phyloP scores from a whole-genome alignment of 2,329 filamentous ascomycete genomes.

The Sporothrix inflata region DNA sequence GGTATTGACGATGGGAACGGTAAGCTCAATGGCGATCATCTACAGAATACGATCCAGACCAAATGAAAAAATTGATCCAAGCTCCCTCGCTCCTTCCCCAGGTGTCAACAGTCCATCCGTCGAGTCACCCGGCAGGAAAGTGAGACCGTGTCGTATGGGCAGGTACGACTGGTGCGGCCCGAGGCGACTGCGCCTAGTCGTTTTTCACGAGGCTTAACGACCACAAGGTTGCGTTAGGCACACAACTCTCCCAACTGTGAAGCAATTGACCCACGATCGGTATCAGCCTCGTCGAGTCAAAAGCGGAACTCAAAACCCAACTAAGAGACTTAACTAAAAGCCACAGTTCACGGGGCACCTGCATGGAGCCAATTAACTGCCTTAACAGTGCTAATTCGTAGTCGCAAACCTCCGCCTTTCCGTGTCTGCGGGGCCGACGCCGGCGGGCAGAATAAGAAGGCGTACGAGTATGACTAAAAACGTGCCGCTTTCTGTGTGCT shows the following conservation, averaged over 20 bases:
- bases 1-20: not conserved
- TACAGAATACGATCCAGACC: not conserved
- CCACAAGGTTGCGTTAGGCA: not conserved
- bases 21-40: not conserved
- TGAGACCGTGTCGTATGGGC: not conserved
- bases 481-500: slow-evolving; percentile 6
- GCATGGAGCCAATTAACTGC: not conserved
- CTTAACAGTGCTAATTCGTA: not conserved
- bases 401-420: not conserved
- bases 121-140: not conserved
- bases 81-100: slow-evolving; percentile 1
- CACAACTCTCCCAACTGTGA: not conserved
- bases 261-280: too few relatives aligned
- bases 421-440: slow-evolving; percentile 14
- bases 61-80: not conserved
- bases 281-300: slow-evolving; percentile 10
- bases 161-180: slow-evolving; percentile 4
- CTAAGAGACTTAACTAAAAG: too few relatives aligned
- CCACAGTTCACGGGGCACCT: not conserved
- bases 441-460: slow-evolving; percentile 8
- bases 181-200: slow-evolving; percentile 5
- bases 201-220: not conserved
- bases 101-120: too few relatives aligned
- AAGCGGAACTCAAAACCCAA: not conserved
- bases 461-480: not conserved